phyloP scores from a whole-genome alignment of 2,329 filamentous ascomycete species.

The Aspergillus luchuensis region DNA sequence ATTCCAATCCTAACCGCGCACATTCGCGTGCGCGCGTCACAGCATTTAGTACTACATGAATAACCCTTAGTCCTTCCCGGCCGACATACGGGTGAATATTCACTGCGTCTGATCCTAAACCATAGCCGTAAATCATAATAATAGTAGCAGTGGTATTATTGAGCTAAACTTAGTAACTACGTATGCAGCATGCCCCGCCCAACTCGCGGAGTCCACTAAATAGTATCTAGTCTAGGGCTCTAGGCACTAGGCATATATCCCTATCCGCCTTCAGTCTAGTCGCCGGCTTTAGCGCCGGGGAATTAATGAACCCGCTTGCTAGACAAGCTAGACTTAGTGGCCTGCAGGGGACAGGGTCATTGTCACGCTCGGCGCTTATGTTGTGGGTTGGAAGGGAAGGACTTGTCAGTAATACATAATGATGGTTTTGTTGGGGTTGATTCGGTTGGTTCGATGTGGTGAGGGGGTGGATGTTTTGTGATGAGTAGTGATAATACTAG shows the following conservation, averaged over 20 bases:
- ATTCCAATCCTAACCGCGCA: neutral
- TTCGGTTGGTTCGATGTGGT: neutral
- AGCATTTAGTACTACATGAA: too few relatives aligned
- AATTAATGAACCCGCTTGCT: neutral
- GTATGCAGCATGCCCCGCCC: neutral
- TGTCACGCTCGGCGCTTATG: neutral
- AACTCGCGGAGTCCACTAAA: neutral
- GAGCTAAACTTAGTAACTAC: too few relatives aligned
- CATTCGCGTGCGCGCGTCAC: neutral
- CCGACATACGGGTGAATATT: neutral
- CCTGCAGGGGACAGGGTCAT: neutral
- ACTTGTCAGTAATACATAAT: neutral
- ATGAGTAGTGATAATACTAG: too few relatives aligned
- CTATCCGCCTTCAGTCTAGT: constrained; percentile 3
- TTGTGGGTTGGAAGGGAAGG: neutral
- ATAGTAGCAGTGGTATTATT: too few relatives aligned
- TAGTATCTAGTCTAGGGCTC: too few relatives aligned
- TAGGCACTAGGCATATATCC: neutral
- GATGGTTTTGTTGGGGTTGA: neutral
- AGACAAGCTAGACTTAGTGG: neutral
- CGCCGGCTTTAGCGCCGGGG: constrained; percentile 3
- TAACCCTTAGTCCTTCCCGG: too few relatives aligned
- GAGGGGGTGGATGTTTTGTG: neutral
- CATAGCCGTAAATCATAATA: too few relatives aligned
- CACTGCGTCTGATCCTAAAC: neutral